Conservation (phyloP, 768 basidiomycete species). For the Royoungia palumana region DNA sequence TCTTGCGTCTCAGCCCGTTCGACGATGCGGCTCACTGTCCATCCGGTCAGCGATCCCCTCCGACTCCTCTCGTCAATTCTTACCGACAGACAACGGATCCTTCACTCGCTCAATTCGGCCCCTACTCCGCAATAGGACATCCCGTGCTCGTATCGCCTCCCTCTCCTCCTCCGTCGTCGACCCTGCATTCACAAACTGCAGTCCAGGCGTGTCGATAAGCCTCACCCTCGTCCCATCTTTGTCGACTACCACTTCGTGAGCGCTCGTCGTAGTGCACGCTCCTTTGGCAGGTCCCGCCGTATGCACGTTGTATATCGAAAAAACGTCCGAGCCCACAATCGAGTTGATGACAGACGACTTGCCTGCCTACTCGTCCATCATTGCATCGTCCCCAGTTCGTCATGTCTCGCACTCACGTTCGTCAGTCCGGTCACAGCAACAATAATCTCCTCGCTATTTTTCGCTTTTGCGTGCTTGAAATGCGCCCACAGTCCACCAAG, state of each 20-base stretch:
- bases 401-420: constrained; percentile 51
- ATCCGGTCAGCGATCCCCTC: constrained; percentile 12
- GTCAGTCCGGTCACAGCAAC: constrained; percentile 83
- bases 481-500: constrained; percentile 46
- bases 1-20: constrained; percentile 70
- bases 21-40: constrained; percentile 64
- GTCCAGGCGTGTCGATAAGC: constrained; percentile 87
- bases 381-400: not conserved
- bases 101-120: constrained; percentile 85
- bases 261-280: constrained; percentile 66
- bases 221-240: constrained; percentile 43
- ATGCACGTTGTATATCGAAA: constrained; percentile 56
- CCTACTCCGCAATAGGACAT: constrained; percentile 74
- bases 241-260: constrained; percentile 58
- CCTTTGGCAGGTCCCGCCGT: constrained; percentile 47
- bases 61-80: constrained; percentile 26
- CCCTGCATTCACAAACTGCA: constrained; percentile 46
- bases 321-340: constrained; percentile 46
- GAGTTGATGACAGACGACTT: constrained; percentile 88
- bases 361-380: constrained; percentile 51
- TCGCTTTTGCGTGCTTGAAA: constrained; percentile 49
- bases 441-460: constrained; percentile 47
- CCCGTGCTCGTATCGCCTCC: constrained; percentile 43
- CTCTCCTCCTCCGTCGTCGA: constrained; percentile 30
- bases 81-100: constrained; percentile 69